These are phyloP conservation scores for Phaeosphaeriaceae sp. DNA, from an alignment of 2,329 filamentous ascomycete species.

Conservation along the genomic window DNA sequence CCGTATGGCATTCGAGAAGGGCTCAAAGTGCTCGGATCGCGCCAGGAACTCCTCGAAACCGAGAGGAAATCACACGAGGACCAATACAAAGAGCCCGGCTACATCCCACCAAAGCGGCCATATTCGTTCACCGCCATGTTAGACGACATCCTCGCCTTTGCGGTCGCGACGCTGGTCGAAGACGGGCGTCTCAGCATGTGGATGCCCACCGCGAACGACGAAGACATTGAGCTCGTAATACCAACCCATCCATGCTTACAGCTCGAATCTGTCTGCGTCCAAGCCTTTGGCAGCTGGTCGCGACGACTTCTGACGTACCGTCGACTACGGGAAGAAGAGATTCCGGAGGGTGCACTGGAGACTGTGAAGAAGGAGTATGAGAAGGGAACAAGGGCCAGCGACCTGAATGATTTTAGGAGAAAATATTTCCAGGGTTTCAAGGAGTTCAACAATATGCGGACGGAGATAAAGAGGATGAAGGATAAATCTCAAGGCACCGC, in stretches of 20 bases:
- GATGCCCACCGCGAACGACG: constrained; percentile 82
- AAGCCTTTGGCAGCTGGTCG: constrained; percentile 93
- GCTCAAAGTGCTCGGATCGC: constrained; percentile 81
- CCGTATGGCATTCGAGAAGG: constrained; percentile 96
- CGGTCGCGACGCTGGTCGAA: constrained; percentile 77
- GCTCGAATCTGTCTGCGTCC: constrained; percentile 78
- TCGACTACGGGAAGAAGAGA: constrained; percentile 67
- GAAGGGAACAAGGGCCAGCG: constrained; percentile 65
- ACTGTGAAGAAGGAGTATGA: constrained; percentile 41
- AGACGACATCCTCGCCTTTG: constrained; percentile 87
- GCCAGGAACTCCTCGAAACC: constrained; percentile 57
- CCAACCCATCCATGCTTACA: constrained; percentile 80
- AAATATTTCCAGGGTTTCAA: constrained; percentile 57
- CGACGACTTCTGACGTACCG: constrained; percentile 87
- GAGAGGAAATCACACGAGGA: constrained; percentile 36
- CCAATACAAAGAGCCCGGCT: constrained; percentile 56
- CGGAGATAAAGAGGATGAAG: constrained; percentile 38
- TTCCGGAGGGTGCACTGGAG: constrained; percentile 49
- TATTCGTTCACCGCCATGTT: constrained; percentile 93
- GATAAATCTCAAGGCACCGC: neutral
- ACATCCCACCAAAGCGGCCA: constrained; percentile 86
- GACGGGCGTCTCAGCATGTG: constrained; percentile 87
- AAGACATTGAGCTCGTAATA: constrained; percentile 74
- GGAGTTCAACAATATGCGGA: constrained; percentile 40
- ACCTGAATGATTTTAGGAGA: constrained; percentile 72